A percentile compares a stretch with the other conserved stretches of the same genome.
Conservation (phyloP, 75 land plant species). For the Adiantum capillusveneris region DNA sequence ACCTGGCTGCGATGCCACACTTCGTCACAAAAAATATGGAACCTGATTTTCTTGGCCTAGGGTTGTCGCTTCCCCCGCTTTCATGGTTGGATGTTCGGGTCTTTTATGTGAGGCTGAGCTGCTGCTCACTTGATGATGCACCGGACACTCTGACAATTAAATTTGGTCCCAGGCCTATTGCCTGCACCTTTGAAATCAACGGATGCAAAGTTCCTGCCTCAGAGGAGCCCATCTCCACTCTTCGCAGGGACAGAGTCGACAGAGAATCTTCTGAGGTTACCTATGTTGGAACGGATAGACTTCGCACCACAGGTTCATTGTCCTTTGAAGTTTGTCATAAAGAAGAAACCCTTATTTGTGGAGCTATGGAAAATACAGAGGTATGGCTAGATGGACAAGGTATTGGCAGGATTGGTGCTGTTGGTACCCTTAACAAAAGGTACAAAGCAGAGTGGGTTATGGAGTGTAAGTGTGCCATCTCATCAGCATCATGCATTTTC, state of each 20-base stretch:
- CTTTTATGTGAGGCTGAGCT: conserved; percentile 24
- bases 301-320: conserved; percentile 55
- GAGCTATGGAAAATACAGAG: conserved; percentile 42
- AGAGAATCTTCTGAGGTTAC: conserved; percentile 73
- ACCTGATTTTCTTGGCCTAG: not conserved
- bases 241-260: conserved; percentile 73
- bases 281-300: conserved; percentile 72
- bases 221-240: conserved; percentile 38
- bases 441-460: conserved; percentile 45
- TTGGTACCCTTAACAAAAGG: conserved; percentile 10
- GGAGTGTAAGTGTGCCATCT: conserved; percentile 56
- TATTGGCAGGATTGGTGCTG: not conserved
- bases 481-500: conserved; percentile 24
- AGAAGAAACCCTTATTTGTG: conserved; percentile 54
- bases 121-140: conserved; percentile 24
- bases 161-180: conserved; percentile 46
- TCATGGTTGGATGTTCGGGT: conserved; percentile 38
- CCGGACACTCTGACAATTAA: conserved; percentile 64
- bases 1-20: no score
- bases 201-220: conserved; percentile 48
- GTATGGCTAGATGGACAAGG: conserved; percentile 6
- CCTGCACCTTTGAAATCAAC: conserved; percentile 70
- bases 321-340: conserved; percentile 60
- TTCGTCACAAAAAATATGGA: not conserved
- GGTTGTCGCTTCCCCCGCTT: not conserved